Conservation (phyloP, 305 asterid genomes). For the Fraxinus greggii region DNA sequence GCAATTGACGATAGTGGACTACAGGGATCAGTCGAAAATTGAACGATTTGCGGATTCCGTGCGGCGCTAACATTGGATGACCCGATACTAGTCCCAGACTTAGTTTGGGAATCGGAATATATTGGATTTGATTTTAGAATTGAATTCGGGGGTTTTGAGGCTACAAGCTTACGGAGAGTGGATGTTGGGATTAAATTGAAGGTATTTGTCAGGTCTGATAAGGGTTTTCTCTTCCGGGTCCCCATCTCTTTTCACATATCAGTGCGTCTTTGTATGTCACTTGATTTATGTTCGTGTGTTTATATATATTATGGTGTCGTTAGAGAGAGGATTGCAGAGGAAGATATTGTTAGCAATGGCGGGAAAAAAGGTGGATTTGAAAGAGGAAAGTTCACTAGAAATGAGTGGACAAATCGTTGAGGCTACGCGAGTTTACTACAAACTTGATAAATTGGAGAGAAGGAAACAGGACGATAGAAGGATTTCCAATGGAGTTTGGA, state of each 20-base stretch:
- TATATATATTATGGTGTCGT: background rate
- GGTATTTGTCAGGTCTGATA: slow-evolving; percentile 48
- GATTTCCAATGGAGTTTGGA: background rate
- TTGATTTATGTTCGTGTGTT: background rate
- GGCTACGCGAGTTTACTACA: background rate
- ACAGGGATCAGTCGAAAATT: slow-evolving; percentile 27
- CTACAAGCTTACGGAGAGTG: slow-evolving; percentile 55
- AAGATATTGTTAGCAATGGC: background rate
- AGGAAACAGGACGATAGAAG: background rate
- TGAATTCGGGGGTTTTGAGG: slow-evolving; percentile 34
- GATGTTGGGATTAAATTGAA: slow-evolving; percentile 52
- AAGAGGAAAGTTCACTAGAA: background rate
- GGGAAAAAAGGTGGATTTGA: background rate
- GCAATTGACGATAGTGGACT: slow-evolving; percentile 25
- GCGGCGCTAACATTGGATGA: slow-evolving; percentile 48
- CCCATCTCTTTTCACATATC: slow-evolving; percentile 23
- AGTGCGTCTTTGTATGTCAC: background rate
- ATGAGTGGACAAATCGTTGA: background rate
- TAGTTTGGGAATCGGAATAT: slow-evolving; percentile 28
- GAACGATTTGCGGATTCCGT: slow-evolving; percentile 29
- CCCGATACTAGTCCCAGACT: slow-evolving; percentile 56
- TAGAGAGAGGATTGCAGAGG: background rate
- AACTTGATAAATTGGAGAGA: background rate
- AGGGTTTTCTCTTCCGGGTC: slow-evolving; percentile 41
- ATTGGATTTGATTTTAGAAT: slow-evolving; percentile 36